Base-by-base conservation (phyloP, 1,284 basidiomycete species). In the Cryptococcus sp. region DNA sequence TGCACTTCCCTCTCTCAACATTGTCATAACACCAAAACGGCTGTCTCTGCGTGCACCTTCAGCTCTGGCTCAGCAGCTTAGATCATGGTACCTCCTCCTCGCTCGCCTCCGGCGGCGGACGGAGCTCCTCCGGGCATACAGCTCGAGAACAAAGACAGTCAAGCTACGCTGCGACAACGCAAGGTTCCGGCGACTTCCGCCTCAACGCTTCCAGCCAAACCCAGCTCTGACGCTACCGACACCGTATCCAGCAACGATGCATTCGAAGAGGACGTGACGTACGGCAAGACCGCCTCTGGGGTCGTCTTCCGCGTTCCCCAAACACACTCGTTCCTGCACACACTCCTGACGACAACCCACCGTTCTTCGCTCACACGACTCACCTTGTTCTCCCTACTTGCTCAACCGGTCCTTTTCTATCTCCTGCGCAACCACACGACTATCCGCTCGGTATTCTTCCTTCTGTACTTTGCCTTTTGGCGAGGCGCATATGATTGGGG, bases 281-380 rank as follows among this genome's bases (percentile, higher is more conserved):
- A 89, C 86, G 91, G 91, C 17, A 91, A 93, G 78, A 93, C 91
- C 0, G 89, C 90, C 10, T 76, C 83, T 56, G 92, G 91, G 17
- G 38, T 74, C 93, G 93, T 96, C 13, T 99, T 99, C 76, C 85
- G 86, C 54, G 93, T 98, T 40, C 95, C 95, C 10, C 89, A 91
- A 45, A 99, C 96, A 0, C 91, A 96, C 74, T 93, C 96, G 75
- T 93, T 98, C 59, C 78, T 99, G 59, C 93, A 93, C 4, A 89
- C 89, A 7, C 83, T 99, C 23, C 90, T 96, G 73, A 86, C 93
- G 73, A 96, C 94, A 3, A 82, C 86, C 5, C 87, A 91, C 3
- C 97, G 97, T 76, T 94, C 93, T 39, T 89, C 94, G 65, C 82
- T 99, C 53, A 95, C 98, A 77, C 77, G 95, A 20, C 80, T 96